These are phyloP conservation scores for Penicillium sp. DNA, from an alignment of 2,329 filamentous ascomycete genomes.

Conservation along the genomic window DNA sequence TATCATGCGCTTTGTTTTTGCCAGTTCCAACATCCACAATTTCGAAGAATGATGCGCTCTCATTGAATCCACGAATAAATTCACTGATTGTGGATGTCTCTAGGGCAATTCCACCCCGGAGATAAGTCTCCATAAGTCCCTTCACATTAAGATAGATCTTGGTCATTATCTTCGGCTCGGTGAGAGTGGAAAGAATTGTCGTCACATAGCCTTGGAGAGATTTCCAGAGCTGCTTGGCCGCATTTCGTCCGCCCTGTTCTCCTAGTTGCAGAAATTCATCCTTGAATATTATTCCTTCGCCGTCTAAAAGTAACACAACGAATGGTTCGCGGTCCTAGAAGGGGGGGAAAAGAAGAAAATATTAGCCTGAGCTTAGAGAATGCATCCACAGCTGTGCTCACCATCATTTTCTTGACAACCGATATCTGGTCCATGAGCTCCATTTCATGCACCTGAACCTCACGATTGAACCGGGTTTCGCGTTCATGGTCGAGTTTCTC, in stretches of 20 bases:
- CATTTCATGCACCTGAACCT: conserved; percentile 49
- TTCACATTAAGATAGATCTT: conserved; percentile 57
- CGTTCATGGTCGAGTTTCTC: conserved; percentile 50
- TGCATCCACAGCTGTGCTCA: conserved; percentile 24
- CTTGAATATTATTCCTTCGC: conserved; percentile 56
- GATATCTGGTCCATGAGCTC: conserved; percentile 50
- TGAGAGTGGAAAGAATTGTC: conserved; percentile 42
- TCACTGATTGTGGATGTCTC: conserved; percentile 48
- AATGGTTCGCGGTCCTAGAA: conserved; percentile 54
- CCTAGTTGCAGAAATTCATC: conserved; percentile 52
- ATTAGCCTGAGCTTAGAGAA: conserved; percentile 12
- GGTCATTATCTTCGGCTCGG: conserved; percentile 50
- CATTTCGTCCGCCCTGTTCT: conserved; percentile 54
- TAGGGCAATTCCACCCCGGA: conserved; percentile 47
- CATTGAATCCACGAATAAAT: conserved; percentile 58
- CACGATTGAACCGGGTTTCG: conserved; percentile 49
- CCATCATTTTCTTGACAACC: conserved; percentile 48
- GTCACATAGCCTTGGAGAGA: conserved; percentile 47
- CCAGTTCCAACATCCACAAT: conserved; percentile 50
- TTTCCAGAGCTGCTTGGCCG: conserved; percentile 51
- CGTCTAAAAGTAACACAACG: conserved; percentile 56
- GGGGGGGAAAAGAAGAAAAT: conserved; percentile 1
- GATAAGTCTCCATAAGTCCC: conserved; percentile 51
- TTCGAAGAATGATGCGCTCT: conserved; percentile 51
- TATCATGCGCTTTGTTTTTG: conserved; percentile 49